Base-by-base conservation (phyloP, 1,284 basidiomycete species). In the Tylopilus sp. region DNA sequence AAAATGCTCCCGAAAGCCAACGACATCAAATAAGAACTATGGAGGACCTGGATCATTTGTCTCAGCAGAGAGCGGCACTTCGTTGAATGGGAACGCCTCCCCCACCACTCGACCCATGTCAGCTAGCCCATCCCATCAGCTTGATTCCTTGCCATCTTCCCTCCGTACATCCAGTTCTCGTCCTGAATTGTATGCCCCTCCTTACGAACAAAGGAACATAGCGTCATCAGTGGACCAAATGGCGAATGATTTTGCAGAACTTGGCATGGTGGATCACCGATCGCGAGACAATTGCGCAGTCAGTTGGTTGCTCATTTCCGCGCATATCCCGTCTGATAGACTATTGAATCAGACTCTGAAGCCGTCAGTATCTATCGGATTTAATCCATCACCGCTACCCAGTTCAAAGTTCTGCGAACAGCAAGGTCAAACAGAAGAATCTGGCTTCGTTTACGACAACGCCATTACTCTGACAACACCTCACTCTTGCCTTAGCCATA, bases 11-110 rank as follows among this genome's bases (percentile, higher is more conserved):
- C 67, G 74, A 16, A 84, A 79, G 60, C 64, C 72, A 26, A 66
- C 75, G 6, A 75, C 74, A 52, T 67, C 66, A 35, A 78, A 77
- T 55, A 81, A 75, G 45, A 79, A 84, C 48, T 91, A 90, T 58
- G 85, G 80, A 25, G 89, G 89, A 0, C 82, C 84, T 19, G 89
- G 89, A 31, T 79, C 77, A 21, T 91, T 91, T 60, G 72, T 81
- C 15, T 79, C 87, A 1, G 71, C 77, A 16, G 77, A 75, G 26
- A 74, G 78, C 31, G 53, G 48, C 50, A 54, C 65, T 49, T 55
- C 59, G 41, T 53, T 57, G 55, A 62, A 66, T 56, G 46, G 47
- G 47, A 52, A 56, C 46, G 33, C 58, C 9, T 52, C 49, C 45
- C 51, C 56, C 3, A 56, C 57, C n/a, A 50, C 71, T 31, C 66